Evolutionary conservation across 2,329 filamentous ascomycete genomes (phyloP).

Genomic region (Scedosporium boydii): DNA sequence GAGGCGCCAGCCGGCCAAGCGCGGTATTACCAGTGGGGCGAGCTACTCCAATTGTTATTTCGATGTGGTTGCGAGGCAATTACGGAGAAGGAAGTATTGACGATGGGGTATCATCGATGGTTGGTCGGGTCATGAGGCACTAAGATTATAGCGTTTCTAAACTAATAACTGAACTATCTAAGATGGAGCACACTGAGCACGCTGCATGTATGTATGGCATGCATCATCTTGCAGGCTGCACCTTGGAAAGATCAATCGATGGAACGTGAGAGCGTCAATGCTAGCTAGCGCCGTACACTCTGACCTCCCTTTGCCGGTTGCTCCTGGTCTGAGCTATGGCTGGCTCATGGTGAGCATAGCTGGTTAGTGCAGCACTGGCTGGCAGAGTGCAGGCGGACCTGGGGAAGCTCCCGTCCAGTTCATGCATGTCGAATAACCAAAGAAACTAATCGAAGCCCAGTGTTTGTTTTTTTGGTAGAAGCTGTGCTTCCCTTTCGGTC

Average conservation of each 20-base stretch:
- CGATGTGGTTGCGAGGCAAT: background rate
- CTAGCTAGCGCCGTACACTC: background rate
- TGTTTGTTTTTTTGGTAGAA: background rate
- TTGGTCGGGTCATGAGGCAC: background rate
- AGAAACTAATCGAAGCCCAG: background rate
- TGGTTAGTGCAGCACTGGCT: background rate
- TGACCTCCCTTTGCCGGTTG: background rate
- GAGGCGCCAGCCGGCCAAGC: background rate
- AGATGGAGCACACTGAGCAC: background rate
- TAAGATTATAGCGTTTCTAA: background rate
- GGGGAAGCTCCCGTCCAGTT: background rate
- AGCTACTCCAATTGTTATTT: background rate
- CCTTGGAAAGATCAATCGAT: background rate
- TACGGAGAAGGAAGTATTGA: too few species aligned
- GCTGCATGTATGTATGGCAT: background rate
- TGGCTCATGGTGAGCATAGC: too few species aligned
- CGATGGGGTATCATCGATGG: too few species aligned
- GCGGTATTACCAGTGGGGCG: too few species aligned
- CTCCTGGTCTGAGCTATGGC: background rate
- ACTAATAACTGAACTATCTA: background rate
- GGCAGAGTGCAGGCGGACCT: background rate
- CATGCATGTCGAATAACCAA: background rate
- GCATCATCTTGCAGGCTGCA: slow-evolving; percentile 2
- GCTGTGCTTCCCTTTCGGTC: background rate
- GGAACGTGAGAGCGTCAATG: background rate